Evolutionary conservation across 2,329 filamentous ascomycete genomes (phyloP), one percentile per base, ranked within the genome.

Genomic region (Teratosphaeria nubilosa): DNA sequence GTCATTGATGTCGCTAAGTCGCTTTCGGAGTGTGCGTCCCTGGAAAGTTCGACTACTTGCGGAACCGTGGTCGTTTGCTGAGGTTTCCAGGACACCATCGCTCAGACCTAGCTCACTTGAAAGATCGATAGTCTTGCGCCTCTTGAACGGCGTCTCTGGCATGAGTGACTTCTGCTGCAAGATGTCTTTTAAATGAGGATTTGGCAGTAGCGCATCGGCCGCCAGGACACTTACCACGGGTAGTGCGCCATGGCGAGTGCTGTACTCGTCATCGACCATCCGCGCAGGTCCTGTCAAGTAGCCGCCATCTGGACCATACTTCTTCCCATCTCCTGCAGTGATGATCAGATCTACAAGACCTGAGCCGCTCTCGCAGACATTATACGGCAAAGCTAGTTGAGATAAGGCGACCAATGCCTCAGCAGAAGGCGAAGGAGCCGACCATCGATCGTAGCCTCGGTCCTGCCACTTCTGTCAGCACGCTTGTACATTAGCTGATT

Each of bases 351-450:
- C 69, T 20, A 72, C 68, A 31, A 67, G 63, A 20, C 60, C 65
- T 10, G 68, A 73, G 1, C 66, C 66, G 4, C 66, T 65, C 10
- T 66, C 66, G 9, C 61, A 37, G 1, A 60, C 30, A 4, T 76
- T 60, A 1, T 68, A 60, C 4, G 76, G 77, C 62, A 78, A 71
- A 2, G 62, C 51, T 58, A 77, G 64, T 2, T 58, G 61, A 1
- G 74, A 69, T 13, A 79, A 63, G 20, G 69, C 70, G 3, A 58
- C 50, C n/a, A 79, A 60, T 56, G 75, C 76, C 1, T 71, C 63
- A 2, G 70, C 75, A 56, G 70, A 71, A 1, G 73, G 70, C 11
- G 74, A 64, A 4, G 63, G 58, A 13, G 70, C 61, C 3, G 71
- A 74, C 14, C 60, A 56, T 34, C 60, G 60, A 56, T 77, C 62